Evolutionary conservation across 306 rosid species (phyloP), one percentile per base, ranked within the genome.

Genomic region (Oemleria cerasiformis): DNA sequence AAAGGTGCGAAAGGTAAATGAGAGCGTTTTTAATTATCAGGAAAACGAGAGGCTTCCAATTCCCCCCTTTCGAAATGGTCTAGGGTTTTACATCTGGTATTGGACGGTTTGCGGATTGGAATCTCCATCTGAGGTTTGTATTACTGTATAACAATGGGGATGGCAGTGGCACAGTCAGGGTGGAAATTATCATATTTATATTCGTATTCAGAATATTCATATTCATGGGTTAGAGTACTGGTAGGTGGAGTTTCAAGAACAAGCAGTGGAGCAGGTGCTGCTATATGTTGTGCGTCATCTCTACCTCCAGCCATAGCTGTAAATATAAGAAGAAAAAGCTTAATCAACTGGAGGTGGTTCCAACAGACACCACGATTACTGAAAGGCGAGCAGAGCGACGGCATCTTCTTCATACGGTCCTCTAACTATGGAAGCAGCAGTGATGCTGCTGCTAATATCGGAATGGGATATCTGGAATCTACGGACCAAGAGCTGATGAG

Each of bases 401-500:
- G 45, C 20, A 23, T 56, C 74, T 56, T 68, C 79, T 75, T 67
- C 67, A n/a, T 59, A 16, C 34, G 67, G 47, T 58, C 76, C 70
- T 73, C 73, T 9, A 69, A 54, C 7, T 74, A 58, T 40, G 65
- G 68, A 47, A 57, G 10, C 65, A 44, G 55, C 10, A 47, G 41
- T 67, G 60, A 39, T 30, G 41, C 34, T 19, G 64, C 3, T 23
- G 49, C 41, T 8, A 47, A 14, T 14, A 6, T 2, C 4, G 89
- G 75, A 39, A 86, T 72, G 68, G 75, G 82, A 44, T 89, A 77
- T 72, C 78, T 94, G 47, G 86, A 82, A 62, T 82, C 87, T 68
- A 72, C 91, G 1, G 97, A 94, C 71, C 86, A 82, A n/a, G 97
- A 94, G 68, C 81, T 94, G 13, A 74, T 87, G 85, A 77, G 85